Evolutionary conservation across 495 filamentous ascomycete genomes (phyloP).

Genomic region (Bacidia rubella): DNA sequence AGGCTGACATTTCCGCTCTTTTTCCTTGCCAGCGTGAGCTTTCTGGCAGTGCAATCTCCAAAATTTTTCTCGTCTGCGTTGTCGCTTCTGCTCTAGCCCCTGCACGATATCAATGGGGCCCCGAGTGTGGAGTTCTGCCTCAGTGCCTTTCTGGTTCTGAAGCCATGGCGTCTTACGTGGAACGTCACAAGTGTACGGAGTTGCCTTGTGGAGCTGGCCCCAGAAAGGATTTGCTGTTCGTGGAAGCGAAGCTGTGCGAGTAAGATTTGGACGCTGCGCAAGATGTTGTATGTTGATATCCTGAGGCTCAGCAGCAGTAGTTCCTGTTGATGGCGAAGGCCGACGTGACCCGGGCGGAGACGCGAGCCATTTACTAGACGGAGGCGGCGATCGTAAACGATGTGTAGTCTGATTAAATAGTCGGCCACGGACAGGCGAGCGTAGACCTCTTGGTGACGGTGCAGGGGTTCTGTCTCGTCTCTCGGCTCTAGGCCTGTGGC

Average conservation of each 20-base stretch:
- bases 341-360: constrained; percentile 42
- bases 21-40: constrained; percentile 39
- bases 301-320: constrained; percentile 16
- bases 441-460: constrained; percentile 35
- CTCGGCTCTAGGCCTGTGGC: constrained; percentile 15
- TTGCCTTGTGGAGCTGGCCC: constrained; percentile 23
- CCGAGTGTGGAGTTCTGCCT: constrained; percentile 42
- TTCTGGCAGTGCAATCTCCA: constrained; percentile 69
- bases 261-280: constrained; percentile 46
- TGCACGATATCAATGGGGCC: constrained; percentile 95
- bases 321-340: constrained; percentile 35
- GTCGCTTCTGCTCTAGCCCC: constrained; percentile 85
- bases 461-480: constrained; percentile 9
- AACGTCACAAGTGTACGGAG: not conserved
- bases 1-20: constrained; percentile 47
- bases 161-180: not conserved
- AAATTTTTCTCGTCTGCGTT: constrained; percentile 80
- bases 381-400: constrained; percentile 53
- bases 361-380: constrained; percentile 24
- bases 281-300: constrained; percentile 44
- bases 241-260: constrained; percentile 61
- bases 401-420: constrained; percentile 56
- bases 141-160: not conserved
- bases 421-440: constrained; percentile 50
- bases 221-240: constrained; percentile 30